These are phyloP conservation scores for Heliamphora exappendiculata DNA, from an alignment of 148 eudicot species.

Conservation along the genomic window DNA sequence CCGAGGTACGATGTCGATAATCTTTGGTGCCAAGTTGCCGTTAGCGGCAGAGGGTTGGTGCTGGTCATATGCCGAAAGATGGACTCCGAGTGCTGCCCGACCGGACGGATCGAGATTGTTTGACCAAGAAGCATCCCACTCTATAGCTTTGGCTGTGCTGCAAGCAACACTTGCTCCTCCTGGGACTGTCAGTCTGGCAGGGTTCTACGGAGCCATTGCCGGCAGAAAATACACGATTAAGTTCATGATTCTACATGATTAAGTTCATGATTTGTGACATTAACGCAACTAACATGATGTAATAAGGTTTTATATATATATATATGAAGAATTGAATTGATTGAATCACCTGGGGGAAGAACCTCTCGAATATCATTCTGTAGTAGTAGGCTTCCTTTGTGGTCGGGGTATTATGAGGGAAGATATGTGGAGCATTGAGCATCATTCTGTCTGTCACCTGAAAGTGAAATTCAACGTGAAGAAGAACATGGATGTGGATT, in stretches of 20 bases:
- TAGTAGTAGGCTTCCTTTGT: conserved; percentile 85
- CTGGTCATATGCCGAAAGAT: conserved; percentile 24
- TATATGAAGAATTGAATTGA: not conserved
- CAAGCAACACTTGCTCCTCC: conserved; percentile 89
- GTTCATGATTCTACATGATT: not conserved
- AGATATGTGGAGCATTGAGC: conserved; percentile 61
- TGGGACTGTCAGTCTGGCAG: conserved; percentile 71
- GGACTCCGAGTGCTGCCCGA: conserved; percentile 81
- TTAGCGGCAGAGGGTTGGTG: not conserved
- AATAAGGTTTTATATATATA: not conserved
- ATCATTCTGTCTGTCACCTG: conserved; percentile 88
- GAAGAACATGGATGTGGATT: no score
- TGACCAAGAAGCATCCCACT: conserved; percentile 85
- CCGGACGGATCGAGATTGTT: conserved; percentile 90
- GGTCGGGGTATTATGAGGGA: conserved; percentile 74
- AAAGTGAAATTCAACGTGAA: not conserved
- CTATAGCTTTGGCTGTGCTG: conserved; percentile 80
- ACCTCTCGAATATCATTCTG: conserved; percentile 69
- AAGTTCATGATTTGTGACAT: not conserved
- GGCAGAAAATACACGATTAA: not conserved
- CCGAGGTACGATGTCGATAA: not conserved
- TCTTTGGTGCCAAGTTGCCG: not conserved
- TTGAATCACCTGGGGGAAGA: conserved; percentile 63
- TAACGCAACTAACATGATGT: not conserved
- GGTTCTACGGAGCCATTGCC: conserved; percentile 38